Conservation (phyloP, 805 yeast genomes). For the Pichia deserticola region DNA sequence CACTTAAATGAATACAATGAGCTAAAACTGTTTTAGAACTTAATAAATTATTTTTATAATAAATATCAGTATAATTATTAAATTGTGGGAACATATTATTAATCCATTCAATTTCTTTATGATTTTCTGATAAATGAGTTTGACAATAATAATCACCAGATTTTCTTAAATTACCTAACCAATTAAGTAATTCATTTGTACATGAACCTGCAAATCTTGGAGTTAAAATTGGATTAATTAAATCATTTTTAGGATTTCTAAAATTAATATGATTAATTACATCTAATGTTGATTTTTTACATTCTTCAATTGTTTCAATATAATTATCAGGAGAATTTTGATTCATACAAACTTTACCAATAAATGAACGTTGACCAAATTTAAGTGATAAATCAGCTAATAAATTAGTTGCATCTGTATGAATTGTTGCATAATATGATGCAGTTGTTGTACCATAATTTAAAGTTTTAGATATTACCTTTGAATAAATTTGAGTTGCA, state of each 20-base stretch:
- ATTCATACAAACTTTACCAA: conserved; percentile 95
- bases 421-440: conserved; percentile 85
- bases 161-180: conserved; percentile 55
- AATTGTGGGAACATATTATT: conserved; percentile 63
- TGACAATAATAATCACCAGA: conserved; percentile 59
- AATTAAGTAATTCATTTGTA: conserved; percentile 48
- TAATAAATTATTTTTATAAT: conserved; percentile 54
- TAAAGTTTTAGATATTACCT: conserved; percentile 64
- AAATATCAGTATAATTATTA: conserved; percentile 67
- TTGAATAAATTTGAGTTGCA: conserved; percentile 58
- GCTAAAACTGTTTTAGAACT: conserved; percentile 70
- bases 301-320: conserved; percentile 46
- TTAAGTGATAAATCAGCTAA: conserved; percentile 64
- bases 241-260: conserved; percentile 45
- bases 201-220: conserved; percentile 95
- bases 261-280: conserved; percentile 50
- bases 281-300: conserved; percentile 44
- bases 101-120: conserved; percentile 69
- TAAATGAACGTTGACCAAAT: conserved; percentile 77
- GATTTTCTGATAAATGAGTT: conserved; percentile 86
- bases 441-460: conserved; percentile 86
- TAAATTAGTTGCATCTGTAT: conserved; percentile 63
- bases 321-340: conserved; percentile 70
- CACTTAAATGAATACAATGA: conserved; percentile 74
- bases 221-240: conserved; percentile 70